phyloP scores from a whole-genome alignment of 176 grass and related monocot genomes.

The Ananas comosus region DNA sequence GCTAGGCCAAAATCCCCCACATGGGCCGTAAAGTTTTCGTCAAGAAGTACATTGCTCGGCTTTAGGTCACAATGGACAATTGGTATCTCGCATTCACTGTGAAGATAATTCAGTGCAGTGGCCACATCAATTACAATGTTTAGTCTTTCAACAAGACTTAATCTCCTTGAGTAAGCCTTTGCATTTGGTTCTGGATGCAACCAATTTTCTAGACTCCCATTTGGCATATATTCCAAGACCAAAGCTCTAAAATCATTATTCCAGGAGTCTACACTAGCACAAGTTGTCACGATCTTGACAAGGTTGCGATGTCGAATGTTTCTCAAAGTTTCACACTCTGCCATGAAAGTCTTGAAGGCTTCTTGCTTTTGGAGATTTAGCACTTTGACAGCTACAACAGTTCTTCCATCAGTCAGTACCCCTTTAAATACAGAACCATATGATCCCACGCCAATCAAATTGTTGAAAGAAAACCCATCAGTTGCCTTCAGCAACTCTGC shows the following conservation, averaged over 20 bases:
- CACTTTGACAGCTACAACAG: constrained; percentile 35
- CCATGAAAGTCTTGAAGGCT: constrained; percentile 24
- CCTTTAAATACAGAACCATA: constrained; percentile 43
- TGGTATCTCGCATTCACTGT: constrained; percentile 20
- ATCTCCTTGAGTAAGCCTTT: background rate
- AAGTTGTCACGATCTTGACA: constrained; percentile 26
- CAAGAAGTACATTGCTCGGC: constrained; percentile 33
- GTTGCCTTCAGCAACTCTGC: constrained; percentile 32
- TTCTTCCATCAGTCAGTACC: background rate
- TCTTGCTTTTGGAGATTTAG: constrained; percentile 32
- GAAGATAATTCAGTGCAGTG: constrained; percentile 46
- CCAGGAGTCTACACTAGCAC: constrained; percentile 19
- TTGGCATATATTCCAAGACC: constrained; percentile 33
- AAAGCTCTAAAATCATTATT: constrained; percentile 53
- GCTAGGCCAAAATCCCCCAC: constrained; percentile 29
- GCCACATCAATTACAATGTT: constrained; percentile 33
- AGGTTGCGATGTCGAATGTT: constrained; percentile 47
- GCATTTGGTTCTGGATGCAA: constrained; percentile 19
- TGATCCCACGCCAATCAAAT: constrained; percentile 30
- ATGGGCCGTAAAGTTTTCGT: constrained; percentile 20
- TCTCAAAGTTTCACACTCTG: constrained; percentile 44
- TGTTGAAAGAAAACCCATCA: constrained; percentile 25
- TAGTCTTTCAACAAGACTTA: constrained; percentile 29
- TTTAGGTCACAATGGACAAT: constrained; percentile 26
- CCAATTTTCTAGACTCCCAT: constrained; percentile 45